These are phyloP conservation scores for Neurospora discreta DNA, from an alignment of 495 filamentous ascomycete genomes.

Conservation along the genomic window DNA sequence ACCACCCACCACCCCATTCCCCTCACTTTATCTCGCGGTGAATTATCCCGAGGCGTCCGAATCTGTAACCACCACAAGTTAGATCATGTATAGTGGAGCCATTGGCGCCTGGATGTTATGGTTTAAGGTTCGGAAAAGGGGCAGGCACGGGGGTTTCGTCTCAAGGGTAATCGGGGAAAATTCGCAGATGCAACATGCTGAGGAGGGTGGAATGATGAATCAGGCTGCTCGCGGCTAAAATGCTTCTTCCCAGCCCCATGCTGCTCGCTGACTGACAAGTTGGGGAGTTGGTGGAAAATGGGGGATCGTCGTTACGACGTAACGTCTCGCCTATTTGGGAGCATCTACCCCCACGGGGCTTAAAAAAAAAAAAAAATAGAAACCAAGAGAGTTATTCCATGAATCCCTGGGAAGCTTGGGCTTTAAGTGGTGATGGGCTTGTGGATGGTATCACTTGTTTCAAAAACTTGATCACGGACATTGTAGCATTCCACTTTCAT, in stretches of 20 bases:
- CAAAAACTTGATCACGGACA: neutral
- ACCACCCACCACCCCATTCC: neutral
- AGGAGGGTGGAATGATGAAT: neutral
- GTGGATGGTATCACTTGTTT: neutral
- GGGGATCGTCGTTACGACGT: neutral
- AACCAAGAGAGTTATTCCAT: neutral
- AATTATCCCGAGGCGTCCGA: neutral
- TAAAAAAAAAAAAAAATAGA: too few relatives aligned
- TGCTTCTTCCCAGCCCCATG: neutral
- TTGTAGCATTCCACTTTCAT: too few relatives aligned
- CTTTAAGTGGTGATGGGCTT: neutral
- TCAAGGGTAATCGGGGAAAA: neutral
- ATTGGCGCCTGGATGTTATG: neutral
- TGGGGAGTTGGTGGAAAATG: neutral
- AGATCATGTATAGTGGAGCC: neutral
- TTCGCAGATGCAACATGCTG: neutral
- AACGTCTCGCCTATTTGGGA: neutral
- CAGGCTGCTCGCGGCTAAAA: neutral
- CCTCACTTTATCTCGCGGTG: neutral
- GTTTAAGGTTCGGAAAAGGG: neutral
- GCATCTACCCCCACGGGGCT: neutral
- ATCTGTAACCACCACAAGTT: neutral
- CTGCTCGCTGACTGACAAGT: neutral
- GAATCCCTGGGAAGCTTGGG: neutral
- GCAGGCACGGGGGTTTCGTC: too few relatives aligned